Evolutionary conservation across 2,329 filamentous ascomycete species (phyloP), one percentile per base, ranked within the genome.

Genomic region (Didymella pomorum): DNA sequence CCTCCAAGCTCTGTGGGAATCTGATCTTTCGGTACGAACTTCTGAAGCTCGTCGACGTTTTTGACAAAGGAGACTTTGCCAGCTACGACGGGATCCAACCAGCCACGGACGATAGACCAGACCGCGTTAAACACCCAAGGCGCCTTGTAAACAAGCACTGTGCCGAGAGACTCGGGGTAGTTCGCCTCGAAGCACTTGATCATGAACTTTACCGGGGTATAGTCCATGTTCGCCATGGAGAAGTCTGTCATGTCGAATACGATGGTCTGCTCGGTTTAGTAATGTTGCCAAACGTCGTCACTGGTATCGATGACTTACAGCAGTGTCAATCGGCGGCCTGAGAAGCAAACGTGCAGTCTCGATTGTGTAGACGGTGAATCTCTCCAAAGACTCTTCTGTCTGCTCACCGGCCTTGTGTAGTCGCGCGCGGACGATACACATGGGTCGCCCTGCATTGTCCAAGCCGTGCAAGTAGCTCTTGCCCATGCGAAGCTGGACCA

Each of bases 101-200:
- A 99, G 67, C 93, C 93, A 64, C 87, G 89, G 74, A 99, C 96
- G 64, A 99, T 91, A 75, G 87, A 93, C 95, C 94, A 98, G 64
- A 98, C 91, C n/a, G 91, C 89, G 82, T 96, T 93, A 80, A 99
- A 99, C 44, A 99, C 82, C 95, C 95, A 99, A 3, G 95, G 95
- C 0, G 95, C 89, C 77, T 97, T 97, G 82, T 99, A 95, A 35
- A 99, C 92, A 44, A 98, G 85, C 2, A 98, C 92, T 2, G 90
- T 85, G 26, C 94, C 95, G 1, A 99, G 84, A 46, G 88, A 94
- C 77, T 99, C 95, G 0, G 95, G 95, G 70, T 98, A 99, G 76
- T 99, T 98, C 60, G 95, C 95, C 80, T 99, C 95, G 73, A 99
- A 99, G 77, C 93, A 97, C 78, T 97, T 96, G 78, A 99, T 97